Evolutionary conservation across 441 rosid genomes (phyloP).

Genomic region (Erodium moschatum): DNA sequence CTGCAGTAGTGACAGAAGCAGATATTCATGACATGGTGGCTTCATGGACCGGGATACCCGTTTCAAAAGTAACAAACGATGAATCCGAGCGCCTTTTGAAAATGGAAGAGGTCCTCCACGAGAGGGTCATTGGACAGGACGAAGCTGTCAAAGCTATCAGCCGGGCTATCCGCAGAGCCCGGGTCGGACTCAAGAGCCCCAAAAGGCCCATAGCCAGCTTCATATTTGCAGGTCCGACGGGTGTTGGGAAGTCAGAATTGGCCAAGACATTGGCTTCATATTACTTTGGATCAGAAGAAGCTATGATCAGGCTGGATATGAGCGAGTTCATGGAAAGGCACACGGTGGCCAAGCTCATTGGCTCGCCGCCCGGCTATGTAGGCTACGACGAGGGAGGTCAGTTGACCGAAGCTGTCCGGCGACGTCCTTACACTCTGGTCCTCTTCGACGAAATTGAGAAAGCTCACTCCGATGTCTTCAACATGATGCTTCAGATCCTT

Average conservation of each 20-base stretch:
- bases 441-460: constrained; percentile 56
- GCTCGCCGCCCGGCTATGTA: constrained; percentile 97
- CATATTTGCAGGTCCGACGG: constrained; percentile 98
- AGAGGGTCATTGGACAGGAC: constrained; percentile 87
- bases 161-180: constrained; percentile 90
- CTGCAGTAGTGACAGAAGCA: constrained; percentile 61
- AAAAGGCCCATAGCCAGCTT: constrained; percentile 93
- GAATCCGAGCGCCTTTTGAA: constrained; percentile 89
- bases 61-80: constrained; percentile 85
- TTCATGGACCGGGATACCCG: constrained; percentile 98
- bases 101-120: constrained; percentile 91
- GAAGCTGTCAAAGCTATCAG: constrained; percentile 94
- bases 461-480: constrained; percentile 58
- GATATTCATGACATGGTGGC: constrained; percentile 94
- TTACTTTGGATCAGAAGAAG: constrained; percentile 93
- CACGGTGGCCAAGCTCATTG: constrained; percentile 90
- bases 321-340: constrained; percentile 98
- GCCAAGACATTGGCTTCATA: constrained; percentile 95
- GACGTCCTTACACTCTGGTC: constrained; percentile 83
- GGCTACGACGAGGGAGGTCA: constrained; percentile 98
- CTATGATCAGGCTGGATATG: constrained; percentile 96
- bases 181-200: constrained; percentile 95
- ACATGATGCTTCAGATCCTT: constrained; percentile 86
- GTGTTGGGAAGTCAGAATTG: constrained; percentile 98
- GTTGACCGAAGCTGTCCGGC: constrained; percentile 91